phyloP scores from a whole-genome alignment of 2,329 filamentous ascomycete genomes.

The Clonostachys byssicola region DNA sequence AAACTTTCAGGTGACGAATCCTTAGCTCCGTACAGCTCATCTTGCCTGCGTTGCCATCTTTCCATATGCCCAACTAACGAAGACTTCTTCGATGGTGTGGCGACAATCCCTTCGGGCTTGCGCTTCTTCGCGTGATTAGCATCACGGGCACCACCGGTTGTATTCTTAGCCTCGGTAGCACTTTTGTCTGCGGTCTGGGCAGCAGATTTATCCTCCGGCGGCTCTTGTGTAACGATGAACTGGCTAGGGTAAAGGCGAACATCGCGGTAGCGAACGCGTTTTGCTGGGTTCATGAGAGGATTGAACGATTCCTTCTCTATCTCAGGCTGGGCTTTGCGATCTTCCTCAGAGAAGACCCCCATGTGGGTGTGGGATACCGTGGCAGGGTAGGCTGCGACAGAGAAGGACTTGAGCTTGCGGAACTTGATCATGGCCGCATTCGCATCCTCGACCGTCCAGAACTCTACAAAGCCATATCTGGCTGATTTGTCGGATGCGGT shows the following conservation, averaged over 20 bases:
- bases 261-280: slow-evolving; percentile 75
- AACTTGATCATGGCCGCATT: slow-evolving; percentile 70
- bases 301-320: slow-evolving; percentile 64
- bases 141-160: too few relatives aligned
- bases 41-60: slow-evolving; percentile 38
- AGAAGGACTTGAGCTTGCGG: slow-evolving; percentile 69
- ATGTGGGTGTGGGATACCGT: slow-evolving; percentile 73
- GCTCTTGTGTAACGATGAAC: slow-evolving; percentile 50
- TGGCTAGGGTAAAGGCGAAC: slow-evolving; percentile 68
- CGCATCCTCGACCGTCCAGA: slow-evolving; percentile 71
- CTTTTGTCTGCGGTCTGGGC: slow-evolving; percentile 11
- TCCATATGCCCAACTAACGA: slow-evolving; percentile 37
- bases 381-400: slow-evolving; percentile 70
- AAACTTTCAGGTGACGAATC: not conserved
- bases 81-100: slow-evolving; percentile 26
- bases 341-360: slow-evolving; percentile 77
- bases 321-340: slow-evolving; percentile 49
- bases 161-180: slow-evolving; percentile 14
- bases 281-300: slow-evolving; percentile 62
- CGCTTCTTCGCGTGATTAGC: slow-evolving; percentile 45
- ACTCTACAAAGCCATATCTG: slow-evolving; percentile 82
- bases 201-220: slow-evolving; percentile 20
- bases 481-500: slow-evolving; percentile 67
- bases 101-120: slow-evolving; percentile 37
- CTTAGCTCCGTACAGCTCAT: slow-evolving; percentile 24